These are phyloP conservation scores for Globisporangium cederbergense DNA, from an alignment of 352 stramenopile genomes.

Conservation along the genomic window DNA sequence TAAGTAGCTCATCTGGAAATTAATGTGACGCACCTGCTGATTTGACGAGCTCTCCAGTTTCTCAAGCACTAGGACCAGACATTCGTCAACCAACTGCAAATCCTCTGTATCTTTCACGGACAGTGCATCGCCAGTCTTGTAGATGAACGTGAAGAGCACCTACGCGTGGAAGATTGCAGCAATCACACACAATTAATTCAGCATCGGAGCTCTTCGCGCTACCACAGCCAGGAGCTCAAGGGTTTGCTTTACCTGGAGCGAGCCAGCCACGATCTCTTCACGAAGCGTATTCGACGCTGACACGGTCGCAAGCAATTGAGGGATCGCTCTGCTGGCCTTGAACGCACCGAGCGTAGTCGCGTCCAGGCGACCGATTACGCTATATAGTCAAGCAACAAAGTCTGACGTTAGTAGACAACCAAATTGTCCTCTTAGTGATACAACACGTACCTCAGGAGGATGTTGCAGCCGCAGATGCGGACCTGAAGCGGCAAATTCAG, in stretches of 20 bases:
- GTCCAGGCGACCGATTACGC: slow-evolving; percentile 12
- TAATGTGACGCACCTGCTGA: slow-evolving; percentile 16
- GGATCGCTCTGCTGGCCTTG: slow-evolving; percentile 4
- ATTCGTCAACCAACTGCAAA: background rate
- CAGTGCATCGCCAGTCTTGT: slow-evolving; percentile 12
- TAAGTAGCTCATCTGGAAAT: background rate
- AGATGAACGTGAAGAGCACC: slow-evolving; percentile 20
- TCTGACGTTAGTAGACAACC: background rate
- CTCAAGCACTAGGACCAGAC: slow-evolving; percentile 8
- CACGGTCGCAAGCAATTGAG: slow-evolving; percentile 6
- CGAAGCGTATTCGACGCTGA: background rate
- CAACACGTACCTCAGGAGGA: slow-evolving; percentile 47
- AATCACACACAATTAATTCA: background rate
- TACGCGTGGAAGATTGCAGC: background rate
- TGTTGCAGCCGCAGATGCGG: slow-evolving; percentile 62
- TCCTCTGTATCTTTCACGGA: background rate
- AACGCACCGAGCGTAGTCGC: slow-evolving; percentile 10
- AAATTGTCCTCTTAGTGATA: too few relatives aligned
- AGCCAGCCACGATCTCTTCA: slow-evolving; percentile 12
- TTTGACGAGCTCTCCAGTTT: slow-evolving; percentile 9
- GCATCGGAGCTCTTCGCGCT: background rate
- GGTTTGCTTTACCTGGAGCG: slow-evolving; percentile 13
- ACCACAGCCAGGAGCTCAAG: background rate
- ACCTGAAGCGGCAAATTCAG: slow-evolving; percentile 35
- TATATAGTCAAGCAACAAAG: slow-evolving; percentile 1